Evolutionary conservation across 2,329 filamentous ascomycete genomes (phyloP).

Genomic region (Periconia sp.): DNA sequence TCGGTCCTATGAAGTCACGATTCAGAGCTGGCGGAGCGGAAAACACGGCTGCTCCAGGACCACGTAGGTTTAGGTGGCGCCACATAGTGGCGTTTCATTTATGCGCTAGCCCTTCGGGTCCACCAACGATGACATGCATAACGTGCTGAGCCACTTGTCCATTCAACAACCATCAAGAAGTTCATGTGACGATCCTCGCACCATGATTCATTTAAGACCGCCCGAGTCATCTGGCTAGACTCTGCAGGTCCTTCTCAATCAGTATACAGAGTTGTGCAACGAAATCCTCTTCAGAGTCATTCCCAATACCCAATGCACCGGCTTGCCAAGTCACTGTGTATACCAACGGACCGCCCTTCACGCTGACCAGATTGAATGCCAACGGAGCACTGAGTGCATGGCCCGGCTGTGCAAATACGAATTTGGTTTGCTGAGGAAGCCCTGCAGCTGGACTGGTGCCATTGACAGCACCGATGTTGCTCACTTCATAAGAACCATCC

Average conservation of each 20-base stretch:
- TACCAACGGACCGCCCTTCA: conserved; percentile 43
- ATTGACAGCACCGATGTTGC: conserved; percentile 48
- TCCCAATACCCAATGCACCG: conserved; percentile 43
- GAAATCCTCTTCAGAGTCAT: conserved; percentile 30
- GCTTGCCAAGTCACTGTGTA: conserved; percentile 48
- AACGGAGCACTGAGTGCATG: conserved; percentile 43
- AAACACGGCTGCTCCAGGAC: background rate
- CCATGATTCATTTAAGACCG: too few relatives aligned
- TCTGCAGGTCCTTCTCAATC: background rate
- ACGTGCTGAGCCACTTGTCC: background rate
- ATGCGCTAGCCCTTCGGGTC: background rate
- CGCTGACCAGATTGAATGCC: conserved; percentile 46
- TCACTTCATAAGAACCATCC: conserved; percentile 49
- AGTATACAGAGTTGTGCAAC: conserved; percentile 15
- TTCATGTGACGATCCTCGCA: too few relatives aligned
- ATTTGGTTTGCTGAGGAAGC: conserved; percentile 29
- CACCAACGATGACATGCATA: background rate
- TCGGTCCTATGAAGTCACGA: background rate
- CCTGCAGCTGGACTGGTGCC: background rate
- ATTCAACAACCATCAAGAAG: too few relatives aligned
- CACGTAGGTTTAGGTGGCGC: background rate
- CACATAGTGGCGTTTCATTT: background rate
- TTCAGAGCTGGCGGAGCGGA: background rate
- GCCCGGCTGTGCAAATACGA: conserved; percentile 51
- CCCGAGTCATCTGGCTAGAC: background rate